phyloP scores from a whole-genome alignment of 75 land plant species.

The Isoetes taiwanensis region DNA sequence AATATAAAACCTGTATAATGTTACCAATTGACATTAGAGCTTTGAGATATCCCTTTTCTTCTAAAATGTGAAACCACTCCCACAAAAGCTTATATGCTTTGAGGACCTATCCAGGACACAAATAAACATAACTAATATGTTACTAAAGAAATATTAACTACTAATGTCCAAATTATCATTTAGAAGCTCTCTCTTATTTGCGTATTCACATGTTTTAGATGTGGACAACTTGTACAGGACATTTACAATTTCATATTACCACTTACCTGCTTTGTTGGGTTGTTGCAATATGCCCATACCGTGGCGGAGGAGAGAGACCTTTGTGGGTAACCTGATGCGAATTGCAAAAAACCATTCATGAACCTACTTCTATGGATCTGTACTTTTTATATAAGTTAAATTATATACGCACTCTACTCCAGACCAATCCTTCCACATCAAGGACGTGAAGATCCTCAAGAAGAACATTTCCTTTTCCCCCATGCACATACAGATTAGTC shows the following conservation, averaged over 20 bases:
- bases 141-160: no score
- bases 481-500: conserved; percentile 19
- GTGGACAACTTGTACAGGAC: no score
- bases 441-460: conserved; percentile 23
- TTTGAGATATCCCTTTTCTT: no score
- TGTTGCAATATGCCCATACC: conserved; percentile 16
- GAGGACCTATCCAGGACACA: no score
- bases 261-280: conserved; percentile 18
- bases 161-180: no score
- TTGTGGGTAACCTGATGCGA: conserved; percentile 14
- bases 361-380: background rate
- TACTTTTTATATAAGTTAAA: background rate
- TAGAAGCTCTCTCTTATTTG: no score
- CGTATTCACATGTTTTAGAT: no score
- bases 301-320: conserved; percentile 17
- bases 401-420: conserved; percentile 16
- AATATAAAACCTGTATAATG: conserved; percentile 12
- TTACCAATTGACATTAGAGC: background rate
- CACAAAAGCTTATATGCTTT: no score
- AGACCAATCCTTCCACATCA: conserved; percentile 11
- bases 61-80: no score
- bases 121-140: no score
- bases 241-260: background rate
- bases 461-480: conserved; percentile 21
- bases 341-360: background rate